Evolutionary conservation across 2,329 filamentous ascomycete species (phyloP), one percentile per base, ranked within the genome.

Genomic region (Diaporthe sp.): DNA sequence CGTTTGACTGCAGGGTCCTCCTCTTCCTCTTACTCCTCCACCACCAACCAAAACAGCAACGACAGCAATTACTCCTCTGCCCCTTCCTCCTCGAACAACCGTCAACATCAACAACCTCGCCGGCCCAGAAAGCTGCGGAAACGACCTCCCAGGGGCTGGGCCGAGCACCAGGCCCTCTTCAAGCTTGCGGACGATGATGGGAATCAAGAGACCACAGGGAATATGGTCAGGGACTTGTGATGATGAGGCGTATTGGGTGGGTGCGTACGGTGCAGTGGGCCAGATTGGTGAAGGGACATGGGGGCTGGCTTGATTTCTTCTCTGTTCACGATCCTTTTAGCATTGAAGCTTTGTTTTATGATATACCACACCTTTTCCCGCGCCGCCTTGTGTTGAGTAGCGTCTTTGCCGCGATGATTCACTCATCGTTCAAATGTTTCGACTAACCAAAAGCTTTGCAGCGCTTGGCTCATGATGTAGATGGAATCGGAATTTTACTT

Each of bases 41-140:
- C 19, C 72, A 60, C 35, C 35, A 30, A 30, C 52, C 38, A 17
- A 71, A 58, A n/a, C 69, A 76, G 17, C 45, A 71, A 74, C 76
- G 66, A 75, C 79, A 75, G 47, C 74, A 73, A 78, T 72, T 61
- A 73, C 76, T 47, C 57, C 50, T 58, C 60, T 28, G 64, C 42
- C 71, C 72, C 17, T 69, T 54, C 55, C 38, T 30, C 55, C 47
- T 55, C 47, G 71, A 66, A 58, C 66, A 74, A 42, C 66, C 76
- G 66, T 73, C 80, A 75, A 52, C 73, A 73, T 78, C 73, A 69
- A 76, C 77, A 64, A 72, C 58, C 76, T 72, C 82, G 82, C 71
- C 79, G 78, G 74, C 82, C 84, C 70, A 82, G 85, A 75, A 88
- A 86, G 79, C 82, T 87, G 72, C 84, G 81, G 77, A 88, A 88